Evolutionary conservation across 768 basidiomycete species (phyloP), one percentile per base, ranked within the genome.

Genomic region (Boletales sp.): DNA sequence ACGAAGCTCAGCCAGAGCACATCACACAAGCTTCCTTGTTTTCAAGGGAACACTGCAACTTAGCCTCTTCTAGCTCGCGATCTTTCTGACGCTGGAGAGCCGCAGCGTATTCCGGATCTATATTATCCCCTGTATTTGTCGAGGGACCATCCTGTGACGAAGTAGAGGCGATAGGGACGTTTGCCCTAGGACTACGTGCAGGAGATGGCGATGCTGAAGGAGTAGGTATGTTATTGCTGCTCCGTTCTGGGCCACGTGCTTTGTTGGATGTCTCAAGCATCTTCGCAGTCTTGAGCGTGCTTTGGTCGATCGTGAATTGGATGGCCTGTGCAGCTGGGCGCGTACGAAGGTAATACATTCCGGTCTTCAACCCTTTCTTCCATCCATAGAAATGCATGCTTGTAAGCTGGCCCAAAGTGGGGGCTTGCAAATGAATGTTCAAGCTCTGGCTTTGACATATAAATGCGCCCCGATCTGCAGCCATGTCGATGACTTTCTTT

Each of bases 351-450:
- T 99, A 98, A 73, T 93, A 94, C 90, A 95, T 94, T 58, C 95
- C 97, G 1, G 97, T 99, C 53, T 99, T 99, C 64, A 99, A 73
- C 31, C 97, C 97, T 73, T 92, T 92, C 81, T 95, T 95, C 97
- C 97, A 98, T n/a, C 94, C 97, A 66, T 97, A 97, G 77, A 94
- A 95, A 70, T 94, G 93, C 92, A 94, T 94, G 53, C 86, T 89
- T 35, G 93, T 94, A 54, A 99, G 76, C 69, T 99, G 95, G 9
- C 91, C 91, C 50, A 86, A 75, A 4, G 92, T 92, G 29, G 95
- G 95, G 35, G 86, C 75, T 65, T 90, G 84, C 42, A 99, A 71
- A 67, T 97, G 95, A 50, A 99, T 81, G 69, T 98, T 98, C 67
- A 99, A 74, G 53, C 86, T 88, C 73, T 98, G 95, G 57, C 84